These are phyloP conservation scores for Mortierella sp. DNA, from an alignment of 371 early-diverging fungal species.

Conservation along the genomic window DNA sequence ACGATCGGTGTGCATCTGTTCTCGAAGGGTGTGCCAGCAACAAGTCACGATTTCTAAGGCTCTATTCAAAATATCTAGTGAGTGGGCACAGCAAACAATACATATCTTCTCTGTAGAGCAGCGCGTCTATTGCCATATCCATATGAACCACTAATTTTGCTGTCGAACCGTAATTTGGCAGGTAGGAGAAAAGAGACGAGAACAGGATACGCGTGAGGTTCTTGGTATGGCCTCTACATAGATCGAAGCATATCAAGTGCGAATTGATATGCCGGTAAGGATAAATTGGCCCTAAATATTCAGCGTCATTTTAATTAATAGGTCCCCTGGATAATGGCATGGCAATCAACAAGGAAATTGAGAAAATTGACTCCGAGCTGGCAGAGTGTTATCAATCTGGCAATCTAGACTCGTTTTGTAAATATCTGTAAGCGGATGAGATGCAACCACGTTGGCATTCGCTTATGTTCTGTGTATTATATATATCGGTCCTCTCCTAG, in stretches of 20 bases:
- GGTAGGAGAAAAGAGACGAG: slow-evolving; percentile 74
- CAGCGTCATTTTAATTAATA: slow-evolving; percentile 12
- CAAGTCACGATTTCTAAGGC: slow-evolving; percentile 72
- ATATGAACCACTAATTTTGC: neutral
- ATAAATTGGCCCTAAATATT: neutral
- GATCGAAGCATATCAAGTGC: neutral
- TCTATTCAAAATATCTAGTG: slow-evolving; percentile 79
- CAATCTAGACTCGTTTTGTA: slow-evolving; percentile 74
- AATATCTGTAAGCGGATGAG: slow-evolving; percentile 68
- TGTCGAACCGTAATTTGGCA: slow-evolving; percentile 21
- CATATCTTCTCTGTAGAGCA: neutral
- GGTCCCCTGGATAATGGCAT: slow-evolving; percentile 62
- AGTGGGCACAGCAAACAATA: slow-evolving; percentile 1
- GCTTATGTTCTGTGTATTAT: neutral
- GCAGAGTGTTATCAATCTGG: slow-evolving; percentile 55
- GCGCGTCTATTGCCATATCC: neutral
- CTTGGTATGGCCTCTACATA: slow-evolving; percentile 52
- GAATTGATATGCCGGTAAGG: neutral
- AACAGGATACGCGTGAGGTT: slow-evolving; percentile 69
- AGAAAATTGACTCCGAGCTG: slow-evolving; percentile 64
- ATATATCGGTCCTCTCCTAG: neutral
- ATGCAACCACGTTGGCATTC: neutral
- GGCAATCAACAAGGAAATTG: slow-evolving; percentile 64
- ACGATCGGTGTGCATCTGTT: slow-evolving; percentile 68
- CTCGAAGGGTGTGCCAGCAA: slow-evolving; percentile 63